Conservation (phyloP, 805 yeast genomes). For the Wickerhamiella cacticola region DNA sequence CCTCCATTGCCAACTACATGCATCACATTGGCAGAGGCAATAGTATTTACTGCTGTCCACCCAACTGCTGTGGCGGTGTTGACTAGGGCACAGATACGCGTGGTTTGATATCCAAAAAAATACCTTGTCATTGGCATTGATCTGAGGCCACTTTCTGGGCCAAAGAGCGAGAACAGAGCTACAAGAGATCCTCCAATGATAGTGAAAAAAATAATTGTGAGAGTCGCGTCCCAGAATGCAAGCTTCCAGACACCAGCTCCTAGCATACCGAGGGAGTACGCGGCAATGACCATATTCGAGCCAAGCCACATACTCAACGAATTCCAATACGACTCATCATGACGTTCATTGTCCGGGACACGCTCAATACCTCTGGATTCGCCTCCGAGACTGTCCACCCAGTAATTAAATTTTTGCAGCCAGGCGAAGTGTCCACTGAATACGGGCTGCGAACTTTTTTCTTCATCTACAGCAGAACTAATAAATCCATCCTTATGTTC, state of each 20-base stretch:
- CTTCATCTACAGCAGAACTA: background rate
- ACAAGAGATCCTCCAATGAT: constrained; percentile 65
- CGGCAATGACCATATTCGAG: constrained; percentile 61
- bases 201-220: constrained; percentile 60
- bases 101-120: constrained; percentile 61
- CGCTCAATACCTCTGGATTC: constrained; percentile 72
- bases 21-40: constrained; percentile 76
- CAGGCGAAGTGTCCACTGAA: constrained; percentile 6
- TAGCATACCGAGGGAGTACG: constrained; percentile 4
- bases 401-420: constrained; percentile 17
- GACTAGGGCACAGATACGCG: constrained; percentile 64
- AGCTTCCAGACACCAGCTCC: constrained; percentile 54
- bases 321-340: constrained; percentile 49
- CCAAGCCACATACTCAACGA: constrained; percentile 87
- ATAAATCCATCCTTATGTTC: background rate
- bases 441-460: background rate
- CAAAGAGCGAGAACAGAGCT: constrained; percentile 72
- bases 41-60: constrained; percentile 89
- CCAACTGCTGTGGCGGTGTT: constrained; percentile 83
- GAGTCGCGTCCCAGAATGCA: constrained; percentile 59
- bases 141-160: constrained; percentile 74
- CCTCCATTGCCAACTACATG: constrained; percentile 55
- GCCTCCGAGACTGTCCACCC: constrained; percentile 23
- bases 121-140: constrained; percentile 75
- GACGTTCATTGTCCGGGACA: constrained; percentile 66